Evolutionary conservation across 345 rosid genomes (phyloP), one percentile per base, ranked within the genome.

Genomic region (Euphorbia pulcherrima): DNA sequence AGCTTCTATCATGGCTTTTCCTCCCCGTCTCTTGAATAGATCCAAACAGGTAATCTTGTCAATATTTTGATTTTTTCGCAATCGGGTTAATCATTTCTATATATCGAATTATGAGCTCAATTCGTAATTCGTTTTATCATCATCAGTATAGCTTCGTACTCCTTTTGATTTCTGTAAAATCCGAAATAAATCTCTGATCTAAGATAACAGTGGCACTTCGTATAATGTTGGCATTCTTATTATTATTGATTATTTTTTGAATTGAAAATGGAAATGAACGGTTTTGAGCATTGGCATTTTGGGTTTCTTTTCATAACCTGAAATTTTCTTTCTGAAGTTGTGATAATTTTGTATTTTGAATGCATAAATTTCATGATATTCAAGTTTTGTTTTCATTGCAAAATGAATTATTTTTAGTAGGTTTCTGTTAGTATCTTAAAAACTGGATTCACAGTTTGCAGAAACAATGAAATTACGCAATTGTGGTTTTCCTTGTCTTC

Each of bases 11-110:
- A 92, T 92, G 96, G 87, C 97, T 8, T 76, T 82, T 80, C 68
- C 92, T 63, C 79, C 86, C 77, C 96, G 98, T 17, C 75, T 88
- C 59, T 54, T 87, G 35, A 78, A 90, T 74, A 88, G 85, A 88
- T 84, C 92, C 68, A 85, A 86, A 73, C 98, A 90, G 95, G 98
- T 88, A 62, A 5, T 28, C 60, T 39, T 54, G n/a, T 62, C 27
- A 23, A 1, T 60, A n/a, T 40, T 62, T 28, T 14, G 21, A 44
- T 40, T 3, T 35, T 2, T 21, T 46, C 27, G 5, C n/a, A 6
- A 8, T 30, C 20, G 23, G 4, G 20, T 5, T 23, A 4, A n/a
- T 5, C 26, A 29, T 40, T 54, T 21, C 12, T 35, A 11, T n/a
- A n/a, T 16, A n/a, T 67, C 51, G 6, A 16, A 21, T 40, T 29